These are phyloP conservation scores for Larix kaempferi DNA, from an alignment of 75 land plant species.

Conservation along the genomic window DNA sequence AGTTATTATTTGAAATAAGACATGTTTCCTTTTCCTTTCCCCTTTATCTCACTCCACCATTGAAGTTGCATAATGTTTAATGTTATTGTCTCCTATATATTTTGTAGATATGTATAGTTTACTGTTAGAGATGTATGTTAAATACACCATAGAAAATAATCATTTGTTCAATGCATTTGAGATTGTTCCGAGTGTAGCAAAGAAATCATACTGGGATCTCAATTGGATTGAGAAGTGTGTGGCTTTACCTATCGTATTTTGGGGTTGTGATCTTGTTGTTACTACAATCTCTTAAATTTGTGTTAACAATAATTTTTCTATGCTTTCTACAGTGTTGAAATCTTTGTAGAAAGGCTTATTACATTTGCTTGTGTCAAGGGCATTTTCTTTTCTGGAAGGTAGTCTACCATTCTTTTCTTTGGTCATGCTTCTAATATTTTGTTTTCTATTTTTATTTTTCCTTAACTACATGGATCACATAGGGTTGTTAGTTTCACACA, in stretches of 20 bases:
- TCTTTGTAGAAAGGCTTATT: slow-evolving; percentile 73
- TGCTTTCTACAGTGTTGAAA: slow-evolving; percentile 20
- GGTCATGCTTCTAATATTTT: background rate
- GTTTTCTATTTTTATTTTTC: background rate
- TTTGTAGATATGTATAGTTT: slow-evolving; percentile 78
- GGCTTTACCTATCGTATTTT: background rate
- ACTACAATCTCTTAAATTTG: background rate
- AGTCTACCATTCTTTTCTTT: background rate
- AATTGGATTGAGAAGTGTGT: slow-evolving; percentile 66
- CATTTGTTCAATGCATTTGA: slow-evolving; percentile 78
- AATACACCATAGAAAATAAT: slow-evolving; percentile 59
- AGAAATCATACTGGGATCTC: slow-evolving; percentile 90
- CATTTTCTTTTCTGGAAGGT: slow-evolving; percentile 79
- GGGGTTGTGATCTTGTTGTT: no score
- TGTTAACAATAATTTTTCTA: background rate
- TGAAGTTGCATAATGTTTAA: background rate
- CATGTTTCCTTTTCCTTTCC: background rate
- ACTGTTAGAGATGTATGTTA: slow-evolving; percentile 73
- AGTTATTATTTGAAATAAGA: slow-evolving; percentile 11
- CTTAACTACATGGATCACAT: no score
- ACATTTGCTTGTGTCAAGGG: slow-evolving; percentile 94
- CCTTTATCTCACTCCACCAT: background rate
- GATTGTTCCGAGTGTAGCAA: slow-evolving; percentile 64
- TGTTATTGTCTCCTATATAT: background rate
- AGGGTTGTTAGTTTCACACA: no score